Evolutionary conservation across 164 flowering plant genomes (phyloP), one percentile per base, ranked within the genome.

Genomic region (Tinospora cordifolia): DNA sequence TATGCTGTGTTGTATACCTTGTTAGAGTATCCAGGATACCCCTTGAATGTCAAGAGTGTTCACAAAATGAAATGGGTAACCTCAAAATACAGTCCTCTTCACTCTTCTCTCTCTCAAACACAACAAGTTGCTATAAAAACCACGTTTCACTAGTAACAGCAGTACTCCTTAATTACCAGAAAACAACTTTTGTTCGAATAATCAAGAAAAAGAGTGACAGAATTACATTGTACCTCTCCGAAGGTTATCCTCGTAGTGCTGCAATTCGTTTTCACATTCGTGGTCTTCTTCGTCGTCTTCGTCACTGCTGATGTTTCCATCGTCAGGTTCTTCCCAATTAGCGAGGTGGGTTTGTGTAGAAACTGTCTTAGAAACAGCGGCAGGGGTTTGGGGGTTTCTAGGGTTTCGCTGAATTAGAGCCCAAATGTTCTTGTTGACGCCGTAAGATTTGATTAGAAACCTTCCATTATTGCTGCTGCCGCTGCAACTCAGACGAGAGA

Each of bases 321-420:
- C 92, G 41, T 83, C 87, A 26, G 93, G 97, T 30, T 87, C 92
- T 73, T 90, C 97, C 97, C 97, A 87, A 38, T 30, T 47, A 11
- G 73, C 80, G 57, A 38, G 60, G 1, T 36, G 69, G 67, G 69
- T 14, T 34, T 78, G 67, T 46, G 54, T 27, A 15, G 69, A 66
- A 25, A 13, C 72, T 65, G 54, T 19, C 17, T 70, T 79, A n/a
- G 75, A 54, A 49, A 26, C 39, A 26, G 24, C 63, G 21, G 17
- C 66, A 65, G 15, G 41, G 46, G 36, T 59, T 38, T 69, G 22
- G 49, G 74, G 21, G 1, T 64, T 24, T 0, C n/a, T 26, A 3
- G 15, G 36, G 3, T 36, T 64, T 9, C 8, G n/a, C 36, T 0
- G 10, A 22, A 54, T 30, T 8, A 38, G 34, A 47, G 19, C 13